phyloP scores from a whole-genome alignment of 495 filamentous ascomycete species.

The Trichocladium uniseriatum region DNA sequence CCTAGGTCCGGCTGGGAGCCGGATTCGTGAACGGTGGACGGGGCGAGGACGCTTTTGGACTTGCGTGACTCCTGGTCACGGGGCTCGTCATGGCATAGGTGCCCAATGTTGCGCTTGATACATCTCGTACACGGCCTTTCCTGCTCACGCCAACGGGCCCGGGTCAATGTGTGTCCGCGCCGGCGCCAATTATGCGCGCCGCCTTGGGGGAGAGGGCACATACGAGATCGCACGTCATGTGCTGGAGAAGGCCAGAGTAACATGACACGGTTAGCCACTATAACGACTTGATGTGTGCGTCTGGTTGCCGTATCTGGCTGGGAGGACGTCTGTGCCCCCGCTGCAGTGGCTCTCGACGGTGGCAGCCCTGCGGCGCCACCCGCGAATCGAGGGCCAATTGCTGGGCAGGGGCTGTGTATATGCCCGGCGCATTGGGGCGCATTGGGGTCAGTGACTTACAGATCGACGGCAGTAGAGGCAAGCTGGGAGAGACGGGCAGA shows the following conservation, averaged over 20 bases:
- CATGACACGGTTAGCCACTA: slow-evolving; percentile 26
- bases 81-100: slow-evolving; percentile 96
- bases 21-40: slow-evolving; percentile 49
- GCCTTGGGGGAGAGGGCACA: slow-evolving; percentile 43
- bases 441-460: slow-evolving; percentile 54
- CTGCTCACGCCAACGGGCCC: slow-evolving; percentile 34
- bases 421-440: slow-evolving; percentile 18
- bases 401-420: slow-evolving; percentile 18
- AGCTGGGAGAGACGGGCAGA: slow-evolving; percentile 53
- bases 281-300: slow-evolving; percentile 12
- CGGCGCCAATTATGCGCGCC: slow-evolving; percentile 8
- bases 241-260: slow-evolving; percentile 45
- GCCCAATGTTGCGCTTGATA: slow-evolving; percentile 97
- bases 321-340: slow-evolving; percentile 1
- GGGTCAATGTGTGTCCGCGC: slow-evolving; percentile 18
- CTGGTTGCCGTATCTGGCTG: slow-evolving; percentile 7
- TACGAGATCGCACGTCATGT: slow-evolving; percentile 99
- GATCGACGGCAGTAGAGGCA: slow-evolving; percentile 99
- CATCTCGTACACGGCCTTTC: slow-evolving; percentile 94
- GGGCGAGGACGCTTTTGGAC: slow-evolving; percentile 57
- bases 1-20: slow-evolving; percentile 32
- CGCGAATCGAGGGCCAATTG: slow-evolving; percentile 20
- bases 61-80: slow-evolving; percentile 62
- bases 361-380: slow-evolving; percentile 3
- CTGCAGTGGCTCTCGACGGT: slow-evolving; percentile 7